phyloP scores from a whole-genome alignment of 1,139 yeast species.

The Arxiozyma slooffiae region DNA sequence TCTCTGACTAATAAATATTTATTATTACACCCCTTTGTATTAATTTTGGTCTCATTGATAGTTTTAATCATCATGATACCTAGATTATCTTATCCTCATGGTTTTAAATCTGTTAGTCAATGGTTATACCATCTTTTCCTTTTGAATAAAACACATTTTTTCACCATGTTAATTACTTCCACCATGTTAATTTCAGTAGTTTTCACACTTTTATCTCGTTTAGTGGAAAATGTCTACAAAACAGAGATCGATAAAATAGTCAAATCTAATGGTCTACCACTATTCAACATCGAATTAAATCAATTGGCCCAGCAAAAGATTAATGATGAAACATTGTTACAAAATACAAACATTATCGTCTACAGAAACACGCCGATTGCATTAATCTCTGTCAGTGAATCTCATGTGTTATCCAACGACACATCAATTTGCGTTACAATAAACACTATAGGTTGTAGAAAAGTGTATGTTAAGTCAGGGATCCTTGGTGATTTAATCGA shows the following conservation, averaged over 20 bases:
- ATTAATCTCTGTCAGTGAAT: conserved; percentile 37
- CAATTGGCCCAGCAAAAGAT: conserved; percentile 21
- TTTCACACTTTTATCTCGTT: conserved; percentile 29
- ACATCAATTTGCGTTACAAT: conserved; percentile 41
- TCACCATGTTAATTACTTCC: conserved; percentile 19
- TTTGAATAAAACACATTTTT: conserved; percentile 20
- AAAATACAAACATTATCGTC: conserved; percentile 43
- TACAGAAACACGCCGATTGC: conserved; percentile 67
- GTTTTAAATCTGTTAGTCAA: conserved; percentile 16
- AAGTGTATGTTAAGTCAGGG: conserved; percentile 54
- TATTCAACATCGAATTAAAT: conserved; percentile 49
- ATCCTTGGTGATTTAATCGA: conserved; percentile 51
- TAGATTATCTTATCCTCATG: conserved; percentile 15
- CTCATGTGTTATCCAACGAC: conserved; percentile 25
- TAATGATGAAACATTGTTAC: conserved; percentile 11
- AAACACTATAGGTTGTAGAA: conserved; percentile 52
- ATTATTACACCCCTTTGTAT: conserved; percentile 41
- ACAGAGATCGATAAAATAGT: conserved; percentile 41
- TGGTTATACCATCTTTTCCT: conserved; percentile 19
- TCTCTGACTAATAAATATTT: conserved; percentile 40
- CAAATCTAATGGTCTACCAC: conserved; percentile 36
- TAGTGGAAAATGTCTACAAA: conserved; percentile 33
- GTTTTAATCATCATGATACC: conserved; percentile 20
- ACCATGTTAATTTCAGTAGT: conserved; percentile 18
- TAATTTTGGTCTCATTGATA: conserved; percentile 25